Evolutionary conservation across 495 filamentous ascomycete genomes (phyloP).

Genomic region (Penicillium egyptiacum): DNA sequence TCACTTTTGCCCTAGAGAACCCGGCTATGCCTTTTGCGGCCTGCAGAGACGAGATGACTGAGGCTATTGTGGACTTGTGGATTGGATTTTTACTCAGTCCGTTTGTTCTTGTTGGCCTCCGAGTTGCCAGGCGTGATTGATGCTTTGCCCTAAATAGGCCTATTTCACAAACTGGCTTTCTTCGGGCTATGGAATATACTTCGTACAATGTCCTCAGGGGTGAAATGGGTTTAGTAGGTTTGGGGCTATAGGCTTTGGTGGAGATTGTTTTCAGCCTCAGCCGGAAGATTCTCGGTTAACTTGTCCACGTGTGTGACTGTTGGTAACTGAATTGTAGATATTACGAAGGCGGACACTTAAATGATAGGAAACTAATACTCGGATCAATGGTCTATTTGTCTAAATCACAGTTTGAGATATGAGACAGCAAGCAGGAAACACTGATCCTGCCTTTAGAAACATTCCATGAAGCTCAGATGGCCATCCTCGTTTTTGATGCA

Average conservation of each 20-base stretch:
- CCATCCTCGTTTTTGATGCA: slow-evolving; percentile 37
- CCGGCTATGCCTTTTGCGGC: slow-evolving; percentile 6
- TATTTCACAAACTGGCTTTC: background rate
- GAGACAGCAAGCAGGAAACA: background rate
- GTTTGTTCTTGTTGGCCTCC: background rate
- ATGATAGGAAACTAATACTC: background rate
- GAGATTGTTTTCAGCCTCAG: slow-evolving; percentile 21
- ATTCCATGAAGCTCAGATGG: slow-evolving; percentile 27
- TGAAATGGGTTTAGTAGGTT: background rate
- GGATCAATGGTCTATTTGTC: background rate
- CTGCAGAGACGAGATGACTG: background rate
- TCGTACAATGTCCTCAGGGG: background rate
- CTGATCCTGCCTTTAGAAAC: slow-evolving; percentile 18
- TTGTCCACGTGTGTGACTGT: no score
- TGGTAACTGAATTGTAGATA: background rate
- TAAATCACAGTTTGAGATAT: background rate
- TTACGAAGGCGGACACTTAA: background rate
- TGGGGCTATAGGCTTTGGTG: background rate
- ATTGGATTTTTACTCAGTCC: background rate
- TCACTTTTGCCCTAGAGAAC: no score
- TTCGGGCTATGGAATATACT: background rate
- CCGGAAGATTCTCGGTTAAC: background rate
- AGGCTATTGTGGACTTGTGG: slow-evolving; percentile 3
- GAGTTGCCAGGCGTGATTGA: no score
- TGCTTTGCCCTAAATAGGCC: background rate